Percentiles rank a stretch among this genome's conserved stretches.
Conservation (phyloP, 1,284 basidiomycete species). For the Cryptococcus sp. region DNA sequence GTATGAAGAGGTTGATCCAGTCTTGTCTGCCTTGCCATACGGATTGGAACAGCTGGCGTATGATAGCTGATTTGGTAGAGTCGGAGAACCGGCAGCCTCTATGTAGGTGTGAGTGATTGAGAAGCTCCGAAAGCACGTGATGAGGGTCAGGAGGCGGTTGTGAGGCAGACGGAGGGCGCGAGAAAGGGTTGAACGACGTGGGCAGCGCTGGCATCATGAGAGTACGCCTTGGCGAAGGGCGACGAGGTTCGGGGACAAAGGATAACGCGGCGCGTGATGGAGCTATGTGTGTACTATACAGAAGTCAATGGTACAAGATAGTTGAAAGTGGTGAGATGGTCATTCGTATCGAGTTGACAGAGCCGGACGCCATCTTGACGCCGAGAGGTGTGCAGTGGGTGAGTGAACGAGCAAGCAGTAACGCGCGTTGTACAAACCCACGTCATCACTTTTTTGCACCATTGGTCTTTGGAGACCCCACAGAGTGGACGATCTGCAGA, state of each 20-base stretch:
- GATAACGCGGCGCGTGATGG: not conserved
- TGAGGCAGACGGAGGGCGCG: constrained; percentile 1
- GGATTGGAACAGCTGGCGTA: constrained; percentile 35
- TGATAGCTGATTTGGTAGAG: constrained; percentile 27
- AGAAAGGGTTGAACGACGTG: constrained; percentile 18
- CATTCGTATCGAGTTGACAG: no score
- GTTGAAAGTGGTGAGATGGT: no score
- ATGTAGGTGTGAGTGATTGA: constrained; percentile 13
- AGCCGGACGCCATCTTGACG: no score
- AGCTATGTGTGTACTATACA: no score
- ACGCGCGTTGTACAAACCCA: no score
- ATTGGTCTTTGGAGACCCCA: no score
- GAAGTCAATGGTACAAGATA: no score
- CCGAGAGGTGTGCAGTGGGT: no score
- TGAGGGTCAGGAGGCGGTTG: constrained; percentile 21
- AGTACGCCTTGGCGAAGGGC: not conserved
- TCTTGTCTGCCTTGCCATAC: constrained; percentile 32
- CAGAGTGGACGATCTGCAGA: no score
- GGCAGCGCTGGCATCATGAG: constrained; percentile 13
- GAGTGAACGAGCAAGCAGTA: no score
- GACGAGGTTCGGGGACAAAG: not conserved
- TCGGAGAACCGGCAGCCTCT: constrained; percentile 18
- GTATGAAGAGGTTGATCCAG: constrained; percentile 27
- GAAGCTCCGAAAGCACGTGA: constrained; percentile 23
- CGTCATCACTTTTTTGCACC: no score